phyloP scores from a whole-genome alignment of 1,284 basidiomycete species.

The Apiotrichum sp. region DNA sequence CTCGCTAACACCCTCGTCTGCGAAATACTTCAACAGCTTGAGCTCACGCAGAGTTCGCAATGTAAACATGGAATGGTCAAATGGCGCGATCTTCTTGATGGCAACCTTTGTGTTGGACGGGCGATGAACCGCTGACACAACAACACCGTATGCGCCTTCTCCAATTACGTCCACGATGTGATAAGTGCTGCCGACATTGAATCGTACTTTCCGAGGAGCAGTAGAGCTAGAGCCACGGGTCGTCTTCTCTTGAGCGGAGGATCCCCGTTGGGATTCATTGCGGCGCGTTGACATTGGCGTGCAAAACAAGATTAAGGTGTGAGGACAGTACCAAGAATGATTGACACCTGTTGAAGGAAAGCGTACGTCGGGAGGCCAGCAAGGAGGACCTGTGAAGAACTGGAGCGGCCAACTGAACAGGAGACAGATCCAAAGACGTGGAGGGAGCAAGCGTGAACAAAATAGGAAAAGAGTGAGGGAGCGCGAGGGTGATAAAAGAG shows the following conservation, averaged over 20 bases:
- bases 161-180: constrained; percentile 89
- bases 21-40: constrained; percentile 84
- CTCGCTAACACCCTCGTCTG: constrained; percentile 83
- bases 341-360: no score
- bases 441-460: no score
- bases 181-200: constrained; percentile 72
- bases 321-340: no score
- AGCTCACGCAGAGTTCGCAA: constrained; percentile 77
- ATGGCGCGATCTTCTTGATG: constrained; percentile 87
- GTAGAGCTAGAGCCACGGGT: constrained; percentile 44
- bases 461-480: no score
- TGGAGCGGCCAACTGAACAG: no score
- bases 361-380: no score
- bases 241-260: constrained; percentile 26
- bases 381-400: no score
- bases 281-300: constrained; percentile 2
- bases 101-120: constrained; percentile 75
- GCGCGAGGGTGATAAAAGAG: no score
- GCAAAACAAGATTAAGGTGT: no score
- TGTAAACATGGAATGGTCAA: constrained; percentile 89
- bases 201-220: constrained; percentile 78
- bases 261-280: background rate
- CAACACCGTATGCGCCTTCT: constrained; percentile 72
- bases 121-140: constrained; percentile 72
- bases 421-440: no score